Conservation (phyloP, 257 asterid species). For the Scutellaria barbata region DNA sequence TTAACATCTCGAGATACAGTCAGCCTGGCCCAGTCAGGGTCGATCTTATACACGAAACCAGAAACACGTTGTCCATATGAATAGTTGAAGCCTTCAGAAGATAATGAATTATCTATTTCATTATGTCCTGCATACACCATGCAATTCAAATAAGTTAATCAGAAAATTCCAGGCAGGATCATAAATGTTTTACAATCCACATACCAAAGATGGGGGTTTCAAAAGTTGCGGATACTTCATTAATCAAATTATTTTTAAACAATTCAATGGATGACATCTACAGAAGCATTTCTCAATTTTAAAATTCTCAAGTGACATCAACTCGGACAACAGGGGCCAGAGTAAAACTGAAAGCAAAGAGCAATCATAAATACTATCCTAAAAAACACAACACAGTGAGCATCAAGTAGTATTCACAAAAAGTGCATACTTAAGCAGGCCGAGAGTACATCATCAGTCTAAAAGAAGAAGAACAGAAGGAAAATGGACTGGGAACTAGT, state of each 20-base stretch:
- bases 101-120: conserved; percentile 39
- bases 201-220: neutral
- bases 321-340: too few relatives aligned
- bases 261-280: conserved; percentile 19
- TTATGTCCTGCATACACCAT: conserved; percentile 55
- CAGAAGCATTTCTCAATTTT: neutral
- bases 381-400: too few relatives aligned
- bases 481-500: neutral
- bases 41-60: conserved; percentile 87
- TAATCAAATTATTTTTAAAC: neutral
- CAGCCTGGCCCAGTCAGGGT: conserved; percentile 82
- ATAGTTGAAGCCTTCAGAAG: conserved; percentile 55
- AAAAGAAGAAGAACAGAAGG: neutral
- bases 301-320: too few relatives aligned
- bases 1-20: conserved; percentile 72
- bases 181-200: neutral
- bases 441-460: too few relatives aligned
- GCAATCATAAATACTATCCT: too few relatives aligned
- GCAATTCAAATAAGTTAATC: conserved; percentile 32
- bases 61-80: conserved; percentile 65
- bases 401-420: too few relatives aligned
- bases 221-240: neutral
- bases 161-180: neutral
- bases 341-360: too few relatives aligned
- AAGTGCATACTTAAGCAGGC: too few relatives aligned